These are phyloP conservation scores for Cyamopsis tetragonoloba DNA, from an alignment of 306 rosid genomes.

Conservation along the genomic window DNA sequence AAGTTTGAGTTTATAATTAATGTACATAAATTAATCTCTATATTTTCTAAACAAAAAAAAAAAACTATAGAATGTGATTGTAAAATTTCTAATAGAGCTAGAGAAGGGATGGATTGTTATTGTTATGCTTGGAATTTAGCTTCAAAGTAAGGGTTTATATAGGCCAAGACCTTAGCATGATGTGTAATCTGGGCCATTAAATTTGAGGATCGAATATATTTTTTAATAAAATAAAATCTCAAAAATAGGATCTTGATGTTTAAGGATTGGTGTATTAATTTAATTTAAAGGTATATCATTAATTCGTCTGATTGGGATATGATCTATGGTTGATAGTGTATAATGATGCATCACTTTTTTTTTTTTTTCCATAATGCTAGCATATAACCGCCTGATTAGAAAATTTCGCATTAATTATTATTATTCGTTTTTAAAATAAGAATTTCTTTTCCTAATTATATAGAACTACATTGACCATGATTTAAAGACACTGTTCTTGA, in stretches of 20 bases:
- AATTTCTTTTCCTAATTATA: no score
- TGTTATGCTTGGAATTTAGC: constrained; percentile 26
- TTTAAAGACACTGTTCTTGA: no score
- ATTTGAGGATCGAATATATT: constrained; percentile 18
- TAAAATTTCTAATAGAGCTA: no score
- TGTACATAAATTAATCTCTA: neutral
- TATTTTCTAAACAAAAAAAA: neutral
- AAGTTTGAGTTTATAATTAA: neutral
- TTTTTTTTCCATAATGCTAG: neutral
- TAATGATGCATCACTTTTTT: constrained; percentile 3
- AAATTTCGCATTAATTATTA: neutral
- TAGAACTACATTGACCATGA: no score
- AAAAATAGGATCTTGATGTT: constrained; percentile 12
- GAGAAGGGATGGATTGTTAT: neutral
- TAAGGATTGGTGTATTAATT: constrained; percentile 27
- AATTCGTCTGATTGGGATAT: constrained; percentile 6
- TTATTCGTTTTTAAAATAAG: neutral
- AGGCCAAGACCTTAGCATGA: constrained; percentile 8
- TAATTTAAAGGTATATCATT: neutral
- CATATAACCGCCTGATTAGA: neutral
- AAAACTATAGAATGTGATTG: no score
- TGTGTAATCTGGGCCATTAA: constrained; percentile 20
- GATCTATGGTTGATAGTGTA: neutral
- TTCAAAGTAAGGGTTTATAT: constrained; percentile 11
- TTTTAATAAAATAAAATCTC: constrained; percentile 17